Percentiles rank a stretch among this genome's conserved stretches.
Evolutionary conservation across 2,329 filamentous ascomycete genomes (phyloP).

Genomic region (Calonectria crousiana): DNA sequence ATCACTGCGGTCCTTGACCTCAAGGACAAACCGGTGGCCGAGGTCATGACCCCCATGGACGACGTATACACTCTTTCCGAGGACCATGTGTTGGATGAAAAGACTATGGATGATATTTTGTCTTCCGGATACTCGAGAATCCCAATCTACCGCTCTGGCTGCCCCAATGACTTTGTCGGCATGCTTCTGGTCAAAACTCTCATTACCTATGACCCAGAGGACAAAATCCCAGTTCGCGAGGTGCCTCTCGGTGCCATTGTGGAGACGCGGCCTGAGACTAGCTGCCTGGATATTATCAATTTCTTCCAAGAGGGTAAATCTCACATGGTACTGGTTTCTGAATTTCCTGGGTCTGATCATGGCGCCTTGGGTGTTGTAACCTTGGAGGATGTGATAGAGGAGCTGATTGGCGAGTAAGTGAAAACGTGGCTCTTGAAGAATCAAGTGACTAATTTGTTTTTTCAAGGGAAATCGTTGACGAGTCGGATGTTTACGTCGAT

Average conservation of each 20-base stretch:
- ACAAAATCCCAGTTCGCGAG: conserved; percentile 86
- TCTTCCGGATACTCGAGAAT: conserved; percentile 96
- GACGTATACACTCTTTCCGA: conserved; percentile 98
- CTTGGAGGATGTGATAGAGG: conserved; percentile 97
- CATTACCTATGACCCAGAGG: conserved; percentile 98
- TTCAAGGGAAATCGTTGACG: conserved; percentile 92
- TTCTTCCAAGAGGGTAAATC: conserved; percentile 99
- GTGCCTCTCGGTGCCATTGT: conserved; percentile 94
- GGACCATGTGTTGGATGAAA: conserved; percentile 91
- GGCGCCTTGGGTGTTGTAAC: conserved; percentile 95
- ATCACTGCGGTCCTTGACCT: conserved; percentile 96
- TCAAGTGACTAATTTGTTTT: conserved; percentile 35
- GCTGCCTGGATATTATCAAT: conserved; percentile 98
- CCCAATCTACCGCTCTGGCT: conserved; percentile 90
- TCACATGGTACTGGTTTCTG: conserved; percentile 97
- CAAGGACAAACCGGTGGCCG: conserved; percentile 94
- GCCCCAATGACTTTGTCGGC: conserved; percentile 89
- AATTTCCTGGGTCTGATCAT: conserved; percentile 88
- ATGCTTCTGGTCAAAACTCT: conserved; percentile 99
- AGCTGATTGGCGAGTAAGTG: conserved; percentile 94
- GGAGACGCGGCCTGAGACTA: conserved; percentile 94
- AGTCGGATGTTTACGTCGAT: conserved; percentile 98
- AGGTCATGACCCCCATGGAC: conserved; percentile 98
- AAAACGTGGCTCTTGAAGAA: not conserved
- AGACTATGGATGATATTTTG: conserved; percentile 93